Evolutionary conservation across 306 rosid genomes (phyloP).

Genomic region (Macrotyloma uniflorum): DNA sequence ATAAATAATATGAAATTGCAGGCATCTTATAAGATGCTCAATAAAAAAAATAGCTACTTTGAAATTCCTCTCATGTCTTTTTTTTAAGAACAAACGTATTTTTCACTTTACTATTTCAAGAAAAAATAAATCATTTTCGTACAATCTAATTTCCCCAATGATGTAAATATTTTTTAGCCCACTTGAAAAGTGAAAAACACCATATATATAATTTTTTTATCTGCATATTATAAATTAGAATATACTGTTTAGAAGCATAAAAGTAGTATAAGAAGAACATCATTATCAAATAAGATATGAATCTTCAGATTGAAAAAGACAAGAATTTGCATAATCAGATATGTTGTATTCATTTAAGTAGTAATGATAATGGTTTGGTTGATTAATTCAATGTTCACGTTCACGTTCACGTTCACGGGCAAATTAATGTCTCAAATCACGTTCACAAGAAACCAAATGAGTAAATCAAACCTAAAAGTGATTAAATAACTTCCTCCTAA

Average conservation of each 20-base stretch:
- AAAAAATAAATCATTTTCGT: too few species aligned
- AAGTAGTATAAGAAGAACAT: slow-evolving; percentile 1
- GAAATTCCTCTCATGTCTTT: too few species aligned
- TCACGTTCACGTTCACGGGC: slow-evolving; percentile 26
- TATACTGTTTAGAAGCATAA: too few species aligned
- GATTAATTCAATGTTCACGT: slow-evolving; percentile 26
- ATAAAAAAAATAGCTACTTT: neutral
- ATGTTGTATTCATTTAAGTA: neutral
- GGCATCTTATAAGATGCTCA: neutral
- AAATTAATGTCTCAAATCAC: slow-evolving; percentile 9
- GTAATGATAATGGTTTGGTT: slow-evolving; percentile 16
- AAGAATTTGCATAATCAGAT: neutral
- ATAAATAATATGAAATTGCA: neutral
- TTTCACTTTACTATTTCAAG: too few species aligned
- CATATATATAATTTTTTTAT: too few species aligned
- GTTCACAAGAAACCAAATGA: slow-evolving; percentile 12
- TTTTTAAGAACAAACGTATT: too few species aligned
- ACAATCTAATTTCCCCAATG: too few species aligned
- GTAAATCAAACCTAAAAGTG: neutral
- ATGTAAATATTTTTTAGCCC: too few species aligned
- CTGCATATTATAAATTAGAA: too few species aligned
- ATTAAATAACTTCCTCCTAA: neutral
- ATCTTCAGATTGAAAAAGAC: neutral
- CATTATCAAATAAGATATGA: slow-evolving; percentile 22
- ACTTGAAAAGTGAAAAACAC: too few species aligned